Base-by-base conservation (phyloP, 2,329 filamentous ascomycete species). In the Passalora sequoiae region DNA sequence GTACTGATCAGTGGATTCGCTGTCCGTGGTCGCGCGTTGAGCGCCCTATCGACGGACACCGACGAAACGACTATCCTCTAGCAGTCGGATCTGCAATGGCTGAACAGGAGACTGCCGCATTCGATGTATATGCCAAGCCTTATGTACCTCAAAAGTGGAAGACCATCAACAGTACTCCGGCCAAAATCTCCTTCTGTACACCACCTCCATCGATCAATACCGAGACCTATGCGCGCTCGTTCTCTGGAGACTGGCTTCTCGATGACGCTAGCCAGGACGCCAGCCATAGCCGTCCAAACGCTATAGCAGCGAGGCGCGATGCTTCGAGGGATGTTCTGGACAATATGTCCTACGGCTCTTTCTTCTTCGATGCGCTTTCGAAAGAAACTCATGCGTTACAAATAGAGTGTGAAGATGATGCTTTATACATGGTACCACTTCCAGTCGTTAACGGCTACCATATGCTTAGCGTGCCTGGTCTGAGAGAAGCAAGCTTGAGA, bases 61-160 rank as follows among this genome's bases (percentile, higher is more conserved):
- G n/a, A n/a, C n/a, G n/a, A n/a, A n/a, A n/a, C n/a, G n/a, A n/a
- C n/a, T n/a, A n/a, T n/a, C n/a, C n/a, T n/a, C n/a, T n/a, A n/a
- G n/a, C n/a, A n/a, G n/a, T n/a, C n/a, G n/a, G n/a, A n/a, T n/a
- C n/a, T n/a, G n/a, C n/a, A n/a, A n/a, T n/a, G n/a, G n/a, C n/a
- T n/a, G n/a, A n/a, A n/a, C n/a, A n/a, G n/a, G n/a, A n/a, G n/a
- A n/a, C n/a, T n/a, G 29, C 29, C 13, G 15, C 40, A 20, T 19
- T 54, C 19, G 55, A 59, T 39, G 47, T 55, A 8, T 56, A 59
- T 22, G 56, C 56, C 7, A 30, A 38, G 28, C 48, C 55, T 2
- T 59, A 54, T 33, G 35, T 59, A 20, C 56, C 55, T 2, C 44
- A 19, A 5, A 33, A 40, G 21, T 30, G 38, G 27, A 39, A n/a